phyloP scores from a whole-genome alignment of 2,329 filamentous ascomycete species.

The Lasiodiplodia sp. region DNA sequence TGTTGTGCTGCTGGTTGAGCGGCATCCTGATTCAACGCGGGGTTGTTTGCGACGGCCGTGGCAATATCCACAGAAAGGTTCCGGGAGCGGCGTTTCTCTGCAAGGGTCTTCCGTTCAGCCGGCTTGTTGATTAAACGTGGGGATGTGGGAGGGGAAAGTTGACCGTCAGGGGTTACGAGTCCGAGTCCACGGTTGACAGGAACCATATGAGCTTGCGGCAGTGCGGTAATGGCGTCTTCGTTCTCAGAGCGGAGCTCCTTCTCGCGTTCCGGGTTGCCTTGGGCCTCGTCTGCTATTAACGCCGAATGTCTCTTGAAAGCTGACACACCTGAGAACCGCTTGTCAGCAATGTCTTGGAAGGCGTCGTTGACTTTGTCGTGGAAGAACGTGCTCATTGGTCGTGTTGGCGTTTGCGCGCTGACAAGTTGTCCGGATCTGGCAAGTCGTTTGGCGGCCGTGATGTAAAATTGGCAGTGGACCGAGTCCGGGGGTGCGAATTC shows the following conservation, averaged over 20 bases:
- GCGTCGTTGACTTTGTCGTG: conserved; percentile 89
- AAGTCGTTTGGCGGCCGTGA: conserved; percentile 76
- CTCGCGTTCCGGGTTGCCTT: conserved; percentile 79
- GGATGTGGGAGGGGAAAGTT: conserved; percentile 38
- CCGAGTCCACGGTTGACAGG: conserved; percentile 33
- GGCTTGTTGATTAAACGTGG: conserved; percentile 35
- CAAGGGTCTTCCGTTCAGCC: conserved; percentile 34
- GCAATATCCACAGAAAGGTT: conserved; percentile 54
- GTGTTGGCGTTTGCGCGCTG: conserved; percentile 59
- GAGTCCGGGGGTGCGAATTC: conserved; percentile 87
- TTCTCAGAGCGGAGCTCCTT: conserved; percentile 81
- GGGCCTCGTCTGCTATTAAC: conserved; percentile 80
- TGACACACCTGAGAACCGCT: conserved; percentile 56
- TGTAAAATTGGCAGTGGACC: conserved; percentile 93
- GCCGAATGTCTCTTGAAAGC: conserved; percentile 74
- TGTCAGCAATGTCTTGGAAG: conserved; percentile 84
- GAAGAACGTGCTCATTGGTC: conserved; percentile 75
- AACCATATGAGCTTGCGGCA: conserved; percentile 66
- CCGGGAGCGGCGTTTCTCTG: conserved; percentile 51
- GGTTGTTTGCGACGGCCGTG: conserved; percentile 43
- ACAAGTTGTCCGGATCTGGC: conserved; percentile 56
- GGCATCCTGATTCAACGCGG: conserved; percentile 52
- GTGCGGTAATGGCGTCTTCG: conserved; percentile 82
- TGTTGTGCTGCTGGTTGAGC: conserved; percentile 34
- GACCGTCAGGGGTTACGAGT: background rate